phyloP scores from a whole-genome alignment of 331 rosid species.

The Prunus yedoensis region DNA sequence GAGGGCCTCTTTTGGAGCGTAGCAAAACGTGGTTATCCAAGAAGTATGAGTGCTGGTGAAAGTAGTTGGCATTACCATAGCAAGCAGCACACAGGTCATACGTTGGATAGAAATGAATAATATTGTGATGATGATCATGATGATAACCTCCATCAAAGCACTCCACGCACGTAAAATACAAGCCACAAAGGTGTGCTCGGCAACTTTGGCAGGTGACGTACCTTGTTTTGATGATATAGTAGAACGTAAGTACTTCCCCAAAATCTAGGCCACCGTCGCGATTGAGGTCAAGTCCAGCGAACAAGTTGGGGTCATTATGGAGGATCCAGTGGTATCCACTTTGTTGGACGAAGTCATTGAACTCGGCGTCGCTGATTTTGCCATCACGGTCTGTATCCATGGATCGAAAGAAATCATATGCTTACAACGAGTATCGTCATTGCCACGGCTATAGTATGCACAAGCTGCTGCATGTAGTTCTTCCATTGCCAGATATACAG shows the following conservation, averaged over 20 bases:
- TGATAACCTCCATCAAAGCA: slow-evolving; percentile 21
- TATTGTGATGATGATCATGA: too few species aligned
- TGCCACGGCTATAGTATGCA: slow-evolving; percentile 11
- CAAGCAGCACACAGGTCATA: slow-evolving; percentile 26
- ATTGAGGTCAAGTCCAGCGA: neutral
- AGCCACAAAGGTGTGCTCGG: slow-evolving; percentile 3
- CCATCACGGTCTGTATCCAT: slow-evolving; percentile 9
- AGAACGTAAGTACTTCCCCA: slow-evolving; percentile 16
- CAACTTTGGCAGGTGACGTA: slow-evolving; percentile 7
- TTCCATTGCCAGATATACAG: slow-evolving; percentile 8
- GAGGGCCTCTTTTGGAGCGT: slow-evolving; percentile 33
- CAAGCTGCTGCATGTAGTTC: neutral
- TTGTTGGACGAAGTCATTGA: neutral
- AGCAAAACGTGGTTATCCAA: slow-evolving; percentile 32
- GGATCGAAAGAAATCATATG: slow-evolving; percentile 6
- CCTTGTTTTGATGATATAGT: slow-evolving; percentile 23
- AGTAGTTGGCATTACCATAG: neutral
- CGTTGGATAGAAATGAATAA: neutral
- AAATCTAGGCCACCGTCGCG: slow-evolving; percentile 14
- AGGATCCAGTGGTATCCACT: slow-evolving; percentile 3
- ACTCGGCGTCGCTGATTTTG: neutral
- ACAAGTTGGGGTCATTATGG: neutral
- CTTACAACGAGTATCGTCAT: neutral
- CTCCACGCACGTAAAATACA: slow-evolving; percentile 19
- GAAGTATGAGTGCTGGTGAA: slow-evolving; percentile 21